A percentile compares a stretch with the other conserved stretches of the same genome.
Conservation (phyloP, 345 rosid genomes). For the Atalantia buxifolia region DNA sequence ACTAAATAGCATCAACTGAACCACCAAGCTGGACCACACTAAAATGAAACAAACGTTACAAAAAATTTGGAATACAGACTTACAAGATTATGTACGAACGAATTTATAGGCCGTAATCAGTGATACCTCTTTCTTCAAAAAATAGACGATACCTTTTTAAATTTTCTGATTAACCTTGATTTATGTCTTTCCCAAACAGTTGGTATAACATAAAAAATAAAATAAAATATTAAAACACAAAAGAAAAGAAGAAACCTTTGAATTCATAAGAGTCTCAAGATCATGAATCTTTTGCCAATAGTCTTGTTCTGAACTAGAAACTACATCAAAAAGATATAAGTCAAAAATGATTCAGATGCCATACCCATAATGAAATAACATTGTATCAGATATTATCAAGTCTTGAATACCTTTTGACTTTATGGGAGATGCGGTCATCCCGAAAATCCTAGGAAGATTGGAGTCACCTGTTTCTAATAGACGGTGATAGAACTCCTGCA, state of each 20-base stretch:
- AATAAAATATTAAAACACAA: background rate
- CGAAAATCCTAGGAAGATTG: conserved; percentile 71
- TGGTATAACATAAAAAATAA: background rate
- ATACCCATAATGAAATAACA: background rate
- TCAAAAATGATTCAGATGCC: background rate
- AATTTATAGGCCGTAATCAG: too few species aligned
- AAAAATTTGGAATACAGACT: too few species aligned
- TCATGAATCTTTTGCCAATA: conserved; percentile 60
- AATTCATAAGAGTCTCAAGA: conserved; percentile 71
- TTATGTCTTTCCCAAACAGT: too few species aligned
- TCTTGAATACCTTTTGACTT: conserved; percentile 61
- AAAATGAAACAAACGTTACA: too few species aligned
- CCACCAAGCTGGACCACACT: background rate
- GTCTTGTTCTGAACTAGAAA: conserved; percentile 26
- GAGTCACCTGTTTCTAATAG: conserved; percentile 26
- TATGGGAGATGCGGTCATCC: conserved; percentile 97
- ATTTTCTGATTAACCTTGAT: too few species aligned
- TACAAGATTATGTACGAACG: too few species aligned
- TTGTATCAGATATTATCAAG: background rate
- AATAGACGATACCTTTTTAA: too few species aligned
- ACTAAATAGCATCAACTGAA: conserved; percentile 4
- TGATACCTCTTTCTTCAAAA: too few species aligned
- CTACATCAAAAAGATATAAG: conserved; percentile 29
- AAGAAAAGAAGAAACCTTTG: conserved; percentile 60
- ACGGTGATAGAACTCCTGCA: conserved; percentile 81